Percentiles rank a stretch among this genome's conserved stretches.
phyloP scores from a whole-genome alignment of 371 early-diverging fungal species.

The Lichtheimia ornata region DNA sequence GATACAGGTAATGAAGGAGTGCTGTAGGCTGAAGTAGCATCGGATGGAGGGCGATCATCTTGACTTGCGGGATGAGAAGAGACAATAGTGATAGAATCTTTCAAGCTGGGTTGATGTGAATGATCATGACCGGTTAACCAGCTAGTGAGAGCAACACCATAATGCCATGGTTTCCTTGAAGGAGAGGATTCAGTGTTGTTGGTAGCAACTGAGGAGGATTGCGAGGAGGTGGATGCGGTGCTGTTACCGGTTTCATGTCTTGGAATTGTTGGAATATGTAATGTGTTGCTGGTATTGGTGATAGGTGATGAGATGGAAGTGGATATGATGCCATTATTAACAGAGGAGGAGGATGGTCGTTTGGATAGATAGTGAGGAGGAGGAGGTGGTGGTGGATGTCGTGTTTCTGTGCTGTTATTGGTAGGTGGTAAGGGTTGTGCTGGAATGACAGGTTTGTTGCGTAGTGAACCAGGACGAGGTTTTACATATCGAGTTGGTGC shows the following conservation, averaged over 20 bases:
- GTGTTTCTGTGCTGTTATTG: too few species aligned
- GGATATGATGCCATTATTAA: slow-evolving; percentile 1
- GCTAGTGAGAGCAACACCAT: slow-evolving; percentile 20
- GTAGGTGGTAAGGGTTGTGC: too few species aligned
- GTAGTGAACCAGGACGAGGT: neutral
- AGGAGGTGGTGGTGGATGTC: neutral
- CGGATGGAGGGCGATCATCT: slow-evolving; percentile 7
- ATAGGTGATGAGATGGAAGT: slow-evolving; percentile 8
- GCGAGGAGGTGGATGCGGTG: slow-evolving; percentile 25
- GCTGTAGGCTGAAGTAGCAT: neutral
- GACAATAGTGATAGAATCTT: slow-evolving; percentile 23
- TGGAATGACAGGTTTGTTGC: slow-evolving; percentile 1
- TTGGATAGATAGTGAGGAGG: neutral
- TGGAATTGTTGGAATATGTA: slow-evolving; percentile 20
- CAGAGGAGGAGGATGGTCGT: slow-evolving; percentile 10
- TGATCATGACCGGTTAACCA: slow-evolving; percentile 22
- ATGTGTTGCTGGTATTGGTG: slow-evolving; percentile 3
- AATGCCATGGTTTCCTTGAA: slow-evolving; percentile 24
- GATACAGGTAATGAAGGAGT: slow-evolving; percentile 13
- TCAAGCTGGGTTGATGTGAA: slow-evolving; percentile 15
- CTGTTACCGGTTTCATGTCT: slow-evolving; percentile 22
- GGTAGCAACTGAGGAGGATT: slow-evolving; percentile 18
- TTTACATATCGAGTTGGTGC: neutral
- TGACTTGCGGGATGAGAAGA: slow-evolving; percentile 9
- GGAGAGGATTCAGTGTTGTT: slow-evolving; percentile 8